Evolutionary conservation across 202 grass and related monocot genomes (phyloP).

Genomic region (Panicum hallii): DNA sequence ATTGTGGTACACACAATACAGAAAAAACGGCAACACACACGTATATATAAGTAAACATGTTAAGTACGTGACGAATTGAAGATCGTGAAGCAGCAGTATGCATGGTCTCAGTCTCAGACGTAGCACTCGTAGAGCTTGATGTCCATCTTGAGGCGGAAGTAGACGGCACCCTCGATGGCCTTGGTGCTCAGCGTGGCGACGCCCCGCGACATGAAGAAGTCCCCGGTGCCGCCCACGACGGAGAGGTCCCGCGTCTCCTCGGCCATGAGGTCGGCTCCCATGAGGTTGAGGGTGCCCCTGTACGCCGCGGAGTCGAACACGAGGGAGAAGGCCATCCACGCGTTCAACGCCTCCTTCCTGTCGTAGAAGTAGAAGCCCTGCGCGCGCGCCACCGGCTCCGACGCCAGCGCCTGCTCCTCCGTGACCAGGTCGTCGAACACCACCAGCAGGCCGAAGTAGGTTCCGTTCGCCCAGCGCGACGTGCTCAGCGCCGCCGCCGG

Average conservation of each 20-base stretch:
- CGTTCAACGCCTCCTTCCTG: neutral
- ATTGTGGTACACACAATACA: no score
- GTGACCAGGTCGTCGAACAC: constrained; percentile 55
- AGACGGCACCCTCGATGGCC: neutral
- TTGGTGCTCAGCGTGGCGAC: constrained; percentile 42
- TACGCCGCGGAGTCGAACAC: constrained; percentile 43
- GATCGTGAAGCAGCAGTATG: no score
- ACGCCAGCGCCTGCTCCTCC: neutral
- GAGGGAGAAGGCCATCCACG: constrained; percentile 46
- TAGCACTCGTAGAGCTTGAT: constrained; percentile 62
- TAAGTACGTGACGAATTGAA: no score
- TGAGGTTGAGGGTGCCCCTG: constrained; percentile 46
- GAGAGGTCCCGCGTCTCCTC: constrained; percentile 47
- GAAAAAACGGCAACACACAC: no score
- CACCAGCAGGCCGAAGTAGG: constrained; percentile 37
- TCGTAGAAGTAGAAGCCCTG: constrained; percentile 55
- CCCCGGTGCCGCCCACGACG: constrained; percentile 50
- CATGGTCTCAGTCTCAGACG: neutral
- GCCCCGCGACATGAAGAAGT: constrained; percentile 63
- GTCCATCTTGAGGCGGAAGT: constrained; percentile 51
- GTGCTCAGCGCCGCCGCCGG: constrained; percentile 30
- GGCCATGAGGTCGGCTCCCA: constrained; percentile 35
- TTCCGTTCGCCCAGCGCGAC: neutral
- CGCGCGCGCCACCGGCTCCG: constrained; percentile 35
- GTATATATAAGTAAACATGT: no score